Evolutionary conservation across 345 rosid genomes (phyloP), one percentile per base, ranked within the genome.

Genomic region (Schrenkiella parvula): DNA sequence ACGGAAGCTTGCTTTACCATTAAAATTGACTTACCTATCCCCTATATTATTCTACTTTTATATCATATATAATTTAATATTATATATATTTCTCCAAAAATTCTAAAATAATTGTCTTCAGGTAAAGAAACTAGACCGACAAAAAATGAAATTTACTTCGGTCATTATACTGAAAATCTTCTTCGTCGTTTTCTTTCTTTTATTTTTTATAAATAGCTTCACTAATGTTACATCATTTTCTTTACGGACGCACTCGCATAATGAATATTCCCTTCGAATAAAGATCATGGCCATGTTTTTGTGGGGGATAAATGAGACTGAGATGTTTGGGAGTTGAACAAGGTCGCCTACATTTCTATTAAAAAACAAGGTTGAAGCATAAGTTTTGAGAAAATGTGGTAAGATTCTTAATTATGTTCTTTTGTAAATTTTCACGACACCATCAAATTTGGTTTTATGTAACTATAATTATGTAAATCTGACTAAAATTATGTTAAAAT

Each of bases 151-250:
- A 28, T 52, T 52, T 38, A 53, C 56, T 31, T 64, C 23, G 29
- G 58, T 26, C 72, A 73, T 56, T 18, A 8, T 19, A 59, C 41
- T 53, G 4, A 35, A 73, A 73, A 65, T 57, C 66, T 65, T 59
- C 62, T 59, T 58, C 44, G 61, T 59, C 68, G 62, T 67, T 29
- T 74, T 39, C 54, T 41, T 74, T 50, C 55, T 38, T 47, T 13
- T 29, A n/a, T 55, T 60, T 18, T 11, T 46, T 58, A 31, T 72
- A n/a, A n/a, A 35, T 43, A 70, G 37, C 9, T 66, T 74, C 72
- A 57, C 66, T 66, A 57, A 58, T 39, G 61, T 37, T 48, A 66
- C 79, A 52, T 68, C 79, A 68, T 51, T 68, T 75, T 60, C 79
- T 64, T 25, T 31, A 17, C 41, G 68, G 73, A 59, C 74, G 73